Percentiles rank a stretch among this genome's conserved stretches.
Evolutionary conservation across 2,329 filamentous ascomycete species (phyloP).

Genomic region (Malbranchea zuffiana): DNA sequence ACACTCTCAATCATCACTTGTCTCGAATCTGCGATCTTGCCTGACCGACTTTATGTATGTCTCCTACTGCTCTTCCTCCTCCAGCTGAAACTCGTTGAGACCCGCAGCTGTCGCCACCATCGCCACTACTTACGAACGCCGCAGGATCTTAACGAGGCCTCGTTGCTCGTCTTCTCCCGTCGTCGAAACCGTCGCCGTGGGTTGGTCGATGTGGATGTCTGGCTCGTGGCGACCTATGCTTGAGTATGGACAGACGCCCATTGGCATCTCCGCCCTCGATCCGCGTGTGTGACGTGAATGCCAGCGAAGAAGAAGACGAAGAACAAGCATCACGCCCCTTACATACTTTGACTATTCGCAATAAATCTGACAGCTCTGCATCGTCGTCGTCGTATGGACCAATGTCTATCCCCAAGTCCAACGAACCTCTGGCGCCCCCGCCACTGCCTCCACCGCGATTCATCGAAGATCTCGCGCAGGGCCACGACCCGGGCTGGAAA

Average conservation of each 20-base stretch:
- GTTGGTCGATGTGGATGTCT: conserved; percentile 12
- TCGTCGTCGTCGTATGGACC: conserved; percentile 40
- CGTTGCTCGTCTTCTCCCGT: conserved; percentile 7
- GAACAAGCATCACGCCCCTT: conserved; percentile 20
- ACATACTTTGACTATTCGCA: conserved; percentile 19
- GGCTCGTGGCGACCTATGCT: conserved; percentile 18
- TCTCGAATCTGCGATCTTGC: not conserved
- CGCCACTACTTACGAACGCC: conserved; percentile 10
- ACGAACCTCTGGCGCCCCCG: conserved; percentile 43
- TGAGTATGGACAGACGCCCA: conserved; percentile 38
- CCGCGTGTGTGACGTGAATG: conserved; percentile 20
- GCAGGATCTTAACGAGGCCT: conserved; percentile 1
- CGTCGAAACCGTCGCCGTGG: not conserved
- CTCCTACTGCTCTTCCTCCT: conserved; percentile 13
- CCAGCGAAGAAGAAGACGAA: not conserved
- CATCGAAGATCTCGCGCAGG: conserved; percentile 46
- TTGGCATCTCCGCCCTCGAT: conserved; percentile 32
- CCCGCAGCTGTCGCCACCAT: conserved; percentile 13
- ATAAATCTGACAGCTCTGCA: conserved; percentile 19
- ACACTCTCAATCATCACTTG: not conserved
- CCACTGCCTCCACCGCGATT: conserved; percentile 53
- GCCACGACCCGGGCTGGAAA: conserved; percentile 52
- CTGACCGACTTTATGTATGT: conserved; percentile 7
- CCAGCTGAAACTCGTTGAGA: conserved; percentile 13
- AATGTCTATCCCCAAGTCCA: conserved; percentile 53